phyloP scores from a whole-genome alignment of 1,284 basidiomycete species.

The Entoloma clypeatum region DNA sequence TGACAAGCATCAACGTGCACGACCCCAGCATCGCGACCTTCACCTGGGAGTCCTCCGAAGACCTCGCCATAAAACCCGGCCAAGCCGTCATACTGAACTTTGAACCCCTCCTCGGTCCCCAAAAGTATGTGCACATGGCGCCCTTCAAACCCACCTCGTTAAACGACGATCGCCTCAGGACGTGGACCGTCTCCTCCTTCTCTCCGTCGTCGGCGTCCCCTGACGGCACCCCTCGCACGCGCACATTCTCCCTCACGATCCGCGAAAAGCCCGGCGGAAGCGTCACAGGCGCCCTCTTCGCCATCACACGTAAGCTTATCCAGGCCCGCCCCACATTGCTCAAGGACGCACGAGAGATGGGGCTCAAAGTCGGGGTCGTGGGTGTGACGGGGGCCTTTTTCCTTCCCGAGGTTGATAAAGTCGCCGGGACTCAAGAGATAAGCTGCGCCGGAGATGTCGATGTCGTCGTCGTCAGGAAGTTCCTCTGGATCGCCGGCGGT shows the following conservation, averaged over 20 bases:
- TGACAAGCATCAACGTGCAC: constrained; percentile 40
- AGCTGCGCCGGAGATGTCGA: too few species aligned
- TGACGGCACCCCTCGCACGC: constrained; percentile 15
- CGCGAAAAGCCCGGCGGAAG: constrained; percentile 48
- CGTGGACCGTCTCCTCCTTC: constrained; percentile 56
- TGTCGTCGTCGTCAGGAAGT: too few species aligned
- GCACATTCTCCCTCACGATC: constrained; percentile 44
- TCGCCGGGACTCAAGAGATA: too few species aligned
- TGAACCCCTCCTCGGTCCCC: constrained; percentile 43
- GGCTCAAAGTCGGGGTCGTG: constrained; percentile 35
- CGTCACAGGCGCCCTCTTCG: constrained; percentile 51
- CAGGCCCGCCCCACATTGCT: constrained; percentile 37
- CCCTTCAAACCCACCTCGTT: constrained; percentile 40
- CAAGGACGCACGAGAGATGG: constrained; percentile 33
- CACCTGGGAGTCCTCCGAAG: constrained; percentile 39
- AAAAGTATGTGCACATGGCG: constrained; percentile 50
- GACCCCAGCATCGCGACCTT: constrained; percentile 52
- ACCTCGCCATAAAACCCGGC: constrained; percentile 43
- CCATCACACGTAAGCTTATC: constrained; percentile 38
- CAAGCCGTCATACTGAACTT: constrained; percentile 57
- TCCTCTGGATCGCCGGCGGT: constrained; percentile 54
- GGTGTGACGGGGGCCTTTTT: constrained; percentile 39
- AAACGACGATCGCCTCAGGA: constrained; percentile 63
- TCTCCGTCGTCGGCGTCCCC: constrained; percentile 16
- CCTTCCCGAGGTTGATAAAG: constrained; percentile 23